Percentiles rank a stretch among this genome's conserved stretches.
Evolutionary conservation across 2,329 filamentous ascomycete genomes (phyloP).

Genomic region (Fusarium pilosicola): DNA sequence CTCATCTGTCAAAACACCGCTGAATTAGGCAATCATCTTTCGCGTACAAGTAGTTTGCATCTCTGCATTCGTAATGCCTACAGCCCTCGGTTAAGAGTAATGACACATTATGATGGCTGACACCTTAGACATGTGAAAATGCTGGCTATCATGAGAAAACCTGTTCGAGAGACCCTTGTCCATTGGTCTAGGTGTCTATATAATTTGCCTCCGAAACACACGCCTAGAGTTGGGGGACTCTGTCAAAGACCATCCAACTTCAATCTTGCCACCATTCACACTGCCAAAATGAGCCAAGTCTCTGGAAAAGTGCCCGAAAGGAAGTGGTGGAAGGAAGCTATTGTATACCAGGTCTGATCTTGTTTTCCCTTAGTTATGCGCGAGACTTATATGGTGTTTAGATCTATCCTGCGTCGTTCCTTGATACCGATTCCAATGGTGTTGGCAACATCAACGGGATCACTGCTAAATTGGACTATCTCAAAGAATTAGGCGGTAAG

Average conservation of each 20-base stretch:
- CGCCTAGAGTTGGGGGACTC: no score
- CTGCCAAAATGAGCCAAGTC: not conserved
- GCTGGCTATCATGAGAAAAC: not conserved
- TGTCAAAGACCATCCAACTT: not conserved
- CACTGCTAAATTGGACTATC: conserved; percentile 62
- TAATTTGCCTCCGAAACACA: not conserved
- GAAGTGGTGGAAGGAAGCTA: conserved; percentile 4
- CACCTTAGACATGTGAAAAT: not conserved
- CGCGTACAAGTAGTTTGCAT: no score
- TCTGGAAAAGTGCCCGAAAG: not conserved
- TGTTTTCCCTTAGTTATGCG: rapidly evolving
- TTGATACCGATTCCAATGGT: conserved; percentile 63
- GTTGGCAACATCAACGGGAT: conserved; percentile 63
- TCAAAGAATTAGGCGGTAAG: conserved; percentile 28
- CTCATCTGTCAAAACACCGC: not conserved
- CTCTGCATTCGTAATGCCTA: not conserved
- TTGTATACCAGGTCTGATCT: not conserved
- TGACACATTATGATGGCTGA: not conserved
- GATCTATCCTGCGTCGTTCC: conserved; percentile 67
- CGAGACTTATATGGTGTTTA: conserved; percentile 31
- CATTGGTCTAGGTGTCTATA: not conserved
- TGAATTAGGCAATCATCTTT: not conserved
- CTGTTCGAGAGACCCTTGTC: no score
- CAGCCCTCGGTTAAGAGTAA: not conserved
- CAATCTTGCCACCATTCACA: not conserved